Base-by-base conservation (phyloP, 768 basidiomycete genomes). In the Clitopilus hobsonii region DNA sequence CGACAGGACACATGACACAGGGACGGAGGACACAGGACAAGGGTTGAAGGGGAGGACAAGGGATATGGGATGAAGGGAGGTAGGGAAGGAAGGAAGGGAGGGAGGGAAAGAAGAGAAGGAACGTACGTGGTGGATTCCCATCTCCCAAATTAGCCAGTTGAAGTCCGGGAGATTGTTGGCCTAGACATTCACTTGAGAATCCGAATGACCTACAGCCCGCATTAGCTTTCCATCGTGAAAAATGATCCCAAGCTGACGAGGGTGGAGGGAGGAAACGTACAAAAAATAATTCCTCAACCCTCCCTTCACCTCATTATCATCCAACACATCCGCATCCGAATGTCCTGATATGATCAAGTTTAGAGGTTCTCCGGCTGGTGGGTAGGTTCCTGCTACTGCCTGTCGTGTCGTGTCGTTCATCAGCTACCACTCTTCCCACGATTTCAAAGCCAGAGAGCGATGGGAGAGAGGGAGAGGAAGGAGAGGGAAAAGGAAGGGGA, bases 71-170 rank as follows among this genome's bases (percentile, higher is more conserved):
- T n/a, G n/a, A n/a, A n/a, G n/a, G n/a, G n/a, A n/a, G n/a, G n/a
- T n/a, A n/a, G n/a, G n/a, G n/a, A n/a, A 30, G 28, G 20, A 28
- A 25, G 47, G 36, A 47, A 28, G 23, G 38, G 27, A 60, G 38
- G 56, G 47, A 55, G 0, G 27, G 16, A 29, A 45, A 52, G 28
- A 20, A 8, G 16, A 29, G 47, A 38, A 16, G 23, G 16, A 3
- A 77, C 86, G 59, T 59, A 91, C 91, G 55, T 54, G 72, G 77
- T 1, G 88, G 91, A 54, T 85, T 69, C 0, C 93, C 93, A 63
- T 97, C 94, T 3, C 94, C 94, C 0, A 97, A 76, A 62, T 94
- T 75, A 0, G 87, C 92, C 3, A 62, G 71, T 64, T 97, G 94
- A 52, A 79, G 66, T 14, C 71, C 72, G 1, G 90, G 89, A 1